Evolutionary conservation across 2,329 filamentous ascomycete genomes (phyloP), one percentile per base, ranked within the genome.

Genomic region (Aspergillus latus): DNA sequence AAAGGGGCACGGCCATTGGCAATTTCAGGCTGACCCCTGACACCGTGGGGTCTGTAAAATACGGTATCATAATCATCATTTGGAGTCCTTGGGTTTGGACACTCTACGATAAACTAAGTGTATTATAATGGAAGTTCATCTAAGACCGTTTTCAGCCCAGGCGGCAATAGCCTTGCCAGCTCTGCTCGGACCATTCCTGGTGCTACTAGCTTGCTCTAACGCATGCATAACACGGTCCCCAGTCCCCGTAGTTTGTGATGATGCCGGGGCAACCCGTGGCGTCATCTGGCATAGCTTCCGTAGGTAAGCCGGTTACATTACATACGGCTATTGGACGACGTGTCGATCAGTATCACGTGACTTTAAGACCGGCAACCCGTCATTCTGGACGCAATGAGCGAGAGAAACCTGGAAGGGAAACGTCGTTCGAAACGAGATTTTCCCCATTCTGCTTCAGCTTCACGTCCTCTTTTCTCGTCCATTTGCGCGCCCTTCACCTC

Each of bases 201-300:
- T 45, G 10, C 5, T 45, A 28, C 26, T 21, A 21, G 21, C 42
- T 5, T 8, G 26, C 13, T 13, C 26, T 28, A 29, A 21, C 16
- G 13, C 11, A 45, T n/a, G 43, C 43, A 45, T 45, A 45, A 45
- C 44, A 47, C 16, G 39, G 39, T 13, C 13, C 29, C 29, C 8
- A 29, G 13, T 9, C 44, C n/a, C 44, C 29, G 44, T 47, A 34
- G 44, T 47, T 47, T 29, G 30, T 13, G 15, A 30, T 45, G 32
- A 44, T 52, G 49, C 49, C 49, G 29, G 37, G 44, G 54, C 49
- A 56, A 56, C 54, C 34, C 40, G 49, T 57, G 54, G 47, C 49
- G 49, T 57, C 49, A 57, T 52, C 21, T 44, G 49, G 49, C 54
- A 57, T 53, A 52, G 44, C 34, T 48, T 49, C 30, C 5, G 11